Conservation (phyloP, 2,329 filamentous ascomycete genomes). For the Cladophialophora bantiana region DNA sequence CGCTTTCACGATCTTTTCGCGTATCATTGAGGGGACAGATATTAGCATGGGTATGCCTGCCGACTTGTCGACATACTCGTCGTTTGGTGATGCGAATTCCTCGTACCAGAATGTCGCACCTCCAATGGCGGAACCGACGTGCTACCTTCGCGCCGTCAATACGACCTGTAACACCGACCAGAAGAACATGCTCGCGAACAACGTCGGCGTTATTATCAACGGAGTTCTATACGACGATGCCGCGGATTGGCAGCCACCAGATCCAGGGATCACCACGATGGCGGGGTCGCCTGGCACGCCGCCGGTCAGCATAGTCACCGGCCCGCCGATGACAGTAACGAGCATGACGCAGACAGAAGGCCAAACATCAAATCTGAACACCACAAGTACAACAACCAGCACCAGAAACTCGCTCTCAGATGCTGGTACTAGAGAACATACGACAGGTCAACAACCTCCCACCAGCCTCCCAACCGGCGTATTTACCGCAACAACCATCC, state of each 20-base stretch:
- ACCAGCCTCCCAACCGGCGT: slow-evolving; percentile 42
- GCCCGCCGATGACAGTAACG: slow-evolving; percentile 20
- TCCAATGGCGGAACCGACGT: slow-evolving; percentile 59
- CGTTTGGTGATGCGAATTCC: slow-evolving; percentile 64
- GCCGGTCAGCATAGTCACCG: slow-evolving; percentile 38
- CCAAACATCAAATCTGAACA: not conserved
- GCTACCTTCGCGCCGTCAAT: slow-evolving; percentile 64
- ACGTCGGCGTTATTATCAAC: slow-evolving; percentile 65
- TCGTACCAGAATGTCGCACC: slow-evolving; percentile 64
- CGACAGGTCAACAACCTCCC: not conserved
- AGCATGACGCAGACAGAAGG: not conserved
- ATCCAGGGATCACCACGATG: slow-evolving; percentile 34
- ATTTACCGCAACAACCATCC: slow-evolving; percentile 44
- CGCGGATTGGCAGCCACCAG: slow-evolving; percentile 48
- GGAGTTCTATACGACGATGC: slow-evolving; percentile 61
- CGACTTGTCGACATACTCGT: slow-evolving; percentile 61
- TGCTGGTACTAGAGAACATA: not conserved
- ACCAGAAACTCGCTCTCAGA: not conserved
- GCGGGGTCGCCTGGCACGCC: slow-evolving; percentile 43
- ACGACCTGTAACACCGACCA: slow-evolving; percentile 63
- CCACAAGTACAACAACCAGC: not conserved
- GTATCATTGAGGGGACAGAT: slow-evolving; percentile 59
- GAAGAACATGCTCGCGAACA: slow-evolving; percentile 55
- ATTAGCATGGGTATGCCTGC: slow-evolving; percentile 59
- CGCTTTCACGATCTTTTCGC: slow-evolving; percentile 60